phyloP scores from a whole-genome alignment of 1,139 yeast genomes.

The Kurtzmaniella quercitrusa region DNA sequence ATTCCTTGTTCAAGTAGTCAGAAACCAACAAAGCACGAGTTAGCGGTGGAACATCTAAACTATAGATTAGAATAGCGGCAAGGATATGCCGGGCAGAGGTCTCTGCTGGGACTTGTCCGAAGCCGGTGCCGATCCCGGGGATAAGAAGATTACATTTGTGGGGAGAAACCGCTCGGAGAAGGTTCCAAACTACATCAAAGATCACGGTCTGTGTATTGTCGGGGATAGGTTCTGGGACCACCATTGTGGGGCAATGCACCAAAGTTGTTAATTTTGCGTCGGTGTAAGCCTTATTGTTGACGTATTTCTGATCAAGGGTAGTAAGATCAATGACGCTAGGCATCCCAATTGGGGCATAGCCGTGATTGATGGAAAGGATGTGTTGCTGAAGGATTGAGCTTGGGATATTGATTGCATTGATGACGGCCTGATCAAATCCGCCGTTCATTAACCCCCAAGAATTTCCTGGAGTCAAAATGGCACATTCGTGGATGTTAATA shows the following conservation, averaged over 20 bases:
- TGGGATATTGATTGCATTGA: constrained; percentile 11
- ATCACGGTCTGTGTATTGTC: constrained; percentile 4
- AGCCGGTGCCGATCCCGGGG: constrained; percentile 29
- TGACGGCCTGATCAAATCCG: constrained; percentile 22
- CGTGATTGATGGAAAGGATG: neutral
- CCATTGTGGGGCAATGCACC: constrained; percentile 9
- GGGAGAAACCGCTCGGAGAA: constrained; percentile 8
- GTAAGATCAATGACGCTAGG: neutral
- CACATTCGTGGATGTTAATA: neutral
- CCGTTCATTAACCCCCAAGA: constrained; percentile 24
- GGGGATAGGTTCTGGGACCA: constrained; percentile 13
- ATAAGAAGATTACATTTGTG: constrained; percentile 14
- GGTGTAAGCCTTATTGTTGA: constrained; percentile 3
- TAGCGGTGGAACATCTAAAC: constrained; percentile 11
- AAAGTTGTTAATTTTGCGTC: constrained; percentile 8
- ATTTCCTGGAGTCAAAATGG: constrained; percentile 19
- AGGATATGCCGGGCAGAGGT: constrained; percentile 18
- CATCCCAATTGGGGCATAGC: constrained; percentile 1
- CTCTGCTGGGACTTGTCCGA: constrained; percentile 17
- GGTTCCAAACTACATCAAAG: constrained; percentile 21
- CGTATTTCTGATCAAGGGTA: neutral
- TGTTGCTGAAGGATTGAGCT: constrained; percentile 13
- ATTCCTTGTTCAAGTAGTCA: constrained; percentile 19
- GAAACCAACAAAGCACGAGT: constrained; percentile 16
- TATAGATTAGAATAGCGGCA: constrained; percentile 17